Evolutionary conservation across 208 protist species (phyloP).

Genomic region (Crithidia sp.): DNA sequence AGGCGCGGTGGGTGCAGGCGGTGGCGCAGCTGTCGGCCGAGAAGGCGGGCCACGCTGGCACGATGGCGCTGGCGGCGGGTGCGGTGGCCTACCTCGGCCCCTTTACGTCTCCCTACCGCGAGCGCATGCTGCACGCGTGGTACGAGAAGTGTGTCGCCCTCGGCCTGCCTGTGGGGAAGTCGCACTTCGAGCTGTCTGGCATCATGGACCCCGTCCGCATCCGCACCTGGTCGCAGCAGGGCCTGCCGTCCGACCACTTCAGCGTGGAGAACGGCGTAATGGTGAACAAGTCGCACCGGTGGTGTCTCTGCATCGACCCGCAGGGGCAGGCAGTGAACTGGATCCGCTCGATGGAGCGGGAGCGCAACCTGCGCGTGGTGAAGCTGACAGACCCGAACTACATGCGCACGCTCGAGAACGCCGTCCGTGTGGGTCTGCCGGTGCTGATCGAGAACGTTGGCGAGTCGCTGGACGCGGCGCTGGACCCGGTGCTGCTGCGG

Average conservation of each 20-base stretch:
- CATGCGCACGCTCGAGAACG: constrained; percentile 93
- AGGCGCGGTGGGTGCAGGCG: constrained; percentile 76
- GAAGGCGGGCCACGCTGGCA: constrained; percentile 65
- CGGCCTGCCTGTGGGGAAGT: constrained; percentile 67
- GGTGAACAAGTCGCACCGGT: constrained; percentile 87
- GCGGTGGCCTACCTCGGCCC: constrained; percentile 94
- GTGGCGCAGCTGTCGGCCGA: constrained; percentile 73
- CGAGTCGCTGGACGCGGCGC: constrained; percentile 96
- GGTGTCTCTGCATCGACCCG: constrained; percentile 95
- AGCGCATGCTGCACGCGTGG: constrained; percentile 78
- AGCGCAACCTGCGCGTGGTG: constrained; percentile 92
- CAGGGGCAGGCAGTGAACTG: constrained; percentile 96
- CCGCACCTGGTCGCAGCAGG: constrained; percentile 93
- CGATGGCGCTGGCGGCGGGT: constrained; percentile 86
- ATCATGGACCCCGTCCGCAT: constrained; percentile 94
- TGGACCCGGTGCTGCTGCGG: constrained; percentile 95
- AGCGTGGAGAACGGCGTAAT: constrained; percentile 94
- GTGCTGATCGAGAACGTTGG: constrained; percentile 97
- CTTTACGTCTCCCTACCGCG: constrained; percentile 89
- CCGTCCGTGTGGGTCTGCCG: constrained; percentile 95
- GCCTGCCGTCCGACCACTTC: constrained; percentile 94
- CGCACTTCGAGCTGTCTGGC: constrained; percentile 80
- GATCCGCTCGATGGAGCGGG: constrained; percentile 94
- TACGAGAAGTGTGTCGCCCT: constrained; percentile 65
- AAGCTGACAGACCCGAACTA: constrained; percentile 93